Evolutionary conservation across 768 basidiomycete genomes (phyloP).

Genomic region (Leccinellum albellum): DNA sequence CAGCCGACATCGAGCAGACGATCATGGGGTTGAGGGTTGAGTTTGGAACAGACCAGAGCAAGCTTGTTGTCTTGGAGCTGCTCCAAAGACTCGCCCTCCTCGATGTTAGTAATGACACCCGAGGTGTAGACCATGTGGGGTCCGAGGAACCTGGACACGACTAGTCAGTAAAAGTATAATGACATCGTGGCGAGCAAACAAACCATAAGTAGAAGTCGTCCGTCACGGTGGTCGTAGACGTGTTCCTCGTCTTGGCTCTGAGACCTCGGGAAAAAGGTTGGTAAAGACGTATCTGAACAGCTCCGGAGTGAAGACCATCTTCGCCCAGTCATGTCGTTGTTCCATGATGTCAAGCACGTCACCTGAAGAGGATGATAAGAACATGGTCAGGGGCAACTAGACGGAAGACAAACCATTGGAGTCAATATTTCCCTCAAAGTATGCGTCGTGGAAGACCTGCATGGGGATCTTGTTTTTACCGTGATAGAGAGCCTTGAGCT

Average conservation of each 20-base stretch:
- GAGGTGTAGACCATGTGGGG: slow-evolving; percentile 98
- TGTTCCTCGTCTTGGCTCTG: slow-evolving; percentile 90
- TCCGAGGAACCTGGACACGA: slow-evolving; percentile 71
- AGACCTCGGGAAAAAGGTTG: slow-evolving; percentile 89
- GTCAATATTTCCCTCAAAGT: slow-evolving; percentile 93
- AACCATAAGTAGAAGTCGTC: slow-evolving; percentile 93
- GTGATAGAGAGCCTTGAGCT: slow-evolving; percentile 73
- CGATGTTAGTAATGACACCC: slow-evolving; percentile 74
- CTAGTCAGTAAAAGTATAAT: neutral
- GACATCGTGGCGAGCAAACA: neutral
- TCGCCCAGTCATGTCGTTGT: slow-evolving; percentile 92
- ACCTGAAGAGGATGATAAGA: slow-evolving; percentile 41
- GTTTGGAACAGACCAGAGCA: slow-evolving; percentile 89
- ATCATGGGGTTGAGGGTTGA: slow-evolving; percentile 81
- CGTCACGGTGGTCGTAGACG: slow-evolving; percentile 93
- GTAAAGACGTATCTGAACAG: slow-evolving; percentile 92
- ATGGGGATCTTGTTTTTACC: slow-evolving; percentile 93
- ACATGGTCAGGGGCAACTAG: neutral
- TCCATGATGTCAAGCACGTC: slow-evolving; percentile 94
- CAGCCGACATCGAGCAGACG: slow-evolving; percentile 82
- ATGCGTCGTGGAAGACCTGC: slow-evolving; percentile 96
- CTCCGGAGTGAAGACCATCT: slow-evolving; percentile 84
- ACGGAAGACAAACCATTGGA: slow-evolving; percentile 69
- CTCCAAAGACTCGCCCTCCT: slow-evolving; percentile 78
- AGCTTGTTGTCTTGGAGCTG: slow-evolving; percentile 98